A percentile compares a stretch with the other conserved stretches of the same genome.
phyloP scores from a whole-genome alignment of 192 early-diverging fungal genomes.

The Linderina pennispora region DNA sequence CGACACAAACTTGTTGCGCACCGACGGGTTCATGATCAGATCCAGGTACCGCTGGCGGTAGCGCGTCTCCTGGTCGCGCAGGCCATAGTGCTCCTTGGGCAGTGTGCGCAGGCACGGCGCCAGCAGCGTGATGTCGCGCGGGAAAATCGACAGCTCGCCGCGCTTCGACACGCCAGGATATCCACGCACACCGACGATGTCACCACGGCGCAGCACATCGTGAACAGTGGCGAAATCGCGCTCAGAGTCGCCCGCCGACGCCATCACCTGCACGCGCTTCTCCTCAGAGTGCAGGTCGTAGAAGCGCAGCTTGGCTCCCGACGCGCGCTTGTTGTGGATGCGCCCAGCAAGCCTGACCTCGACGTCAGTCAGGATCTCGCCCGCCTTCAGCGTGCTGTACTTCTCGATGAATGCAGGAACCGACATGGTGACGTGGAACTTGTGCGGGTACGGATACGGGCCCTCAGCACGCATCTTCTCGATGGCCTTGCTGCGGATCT shows the following conservation, averaged over 20 bases:
- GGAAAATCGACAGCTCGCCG: conserved; percentile 95
- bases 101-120: conserved; percentile 94
- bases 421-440: conserved; percentile 88
- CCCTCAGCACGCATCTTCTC: conserved; percentile 74
- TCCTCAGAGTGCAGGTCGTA: conserved; percentile 94
- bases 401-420: conserved; percentile 83
- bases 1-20: conserved; percentile 91
- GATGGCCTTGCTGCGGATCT: conserved; percentile 85
- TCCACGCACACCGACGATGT: conserved; percentile 92
- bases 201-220: conserved; percentile 82
- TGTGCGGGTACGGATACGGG: conserved; percentile 97
- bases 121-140: conserved; percentile 78
- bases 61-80: conserved; percentile 95
- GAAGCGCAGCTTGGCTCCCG: conserved; percentile 87
- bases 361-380: conserved; percentile 59
- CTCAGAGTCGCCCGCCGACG: conserved; percentile 61
- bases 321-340: conserved; percentile 93
- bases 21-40: conserved; percentile 96
- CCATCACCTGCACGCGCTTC: conserved; percentile 93
- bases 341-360: conserved; percentile 81
- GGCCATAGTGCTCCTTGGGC: conserved; percentile 90
- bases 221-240: conserved; percentile 75
- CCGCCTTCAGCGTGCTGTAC: conserved; percentile 62
- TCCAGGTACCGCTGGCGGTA: conserved; percentile 98
- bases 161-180: conserved; percentile 87